Percentiles rank a stretch among this genome's conserved stretches.
Evolutionary conservation across 176 grass and related monocot species (phyloP).

Genomic region (bread wheat (Triticum aestivum)): IWGSC_CS_RefSeq_v2.1 NC_057801.1:546239860-546240359

Average conservation of each 20-base stretch:
- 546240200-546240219: neutral
- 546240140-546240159: neutral
- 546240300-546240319: neutral
- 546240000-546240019: too few species aligned
- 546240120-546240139: neutral
- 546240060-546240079: too few species aligned
- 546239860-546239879: too few species aligned
- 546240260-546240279: neutral
- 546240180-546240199: neutral
- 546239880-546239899: too few species aligned
- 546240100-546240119: neutral
- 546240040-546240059: too few species aligned
- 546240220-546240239: neutral
- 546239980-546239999: too few species aligned
- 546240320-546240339: neutral
- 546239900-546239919: too few species aligned
- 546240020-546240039: too few species aligned
- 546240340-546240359: too few species aligned
- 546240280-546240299: neutral
- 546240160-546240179: neutral
- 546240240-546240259: neutral
- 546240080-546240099: neutral
- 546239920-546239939: too few species aligned
- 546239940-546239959: too few species aligned
- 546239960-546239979: too few species aligned